Conservation (phyloP, 805 yeast species). For the Vanderwaltozyma tropicalis region DNA sequence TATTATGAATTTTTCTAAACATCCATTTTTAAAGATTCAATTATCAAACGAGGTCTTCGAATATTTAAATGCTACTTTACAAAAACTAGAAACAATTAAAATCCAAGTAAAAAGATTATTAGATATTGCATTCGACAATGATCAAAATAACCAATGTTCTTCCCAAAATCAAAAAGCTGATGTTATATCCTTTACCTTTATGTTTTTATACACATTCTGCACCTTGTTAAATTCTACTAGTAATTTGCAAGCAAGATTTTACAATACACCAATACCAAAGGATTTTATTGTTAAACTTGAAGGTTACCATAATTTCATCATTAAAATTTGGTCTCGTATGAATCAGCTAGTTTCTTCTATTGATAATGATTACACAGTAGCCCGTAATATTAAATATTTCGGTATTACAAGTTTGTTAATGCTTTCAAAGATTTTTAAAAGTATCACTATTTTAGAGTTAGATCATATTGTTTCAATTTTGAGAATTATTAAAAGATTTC, state of each 20-base stretch:
- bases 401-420: slow-evolving; percentile 6
- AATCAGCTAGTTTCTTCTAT: slow-evolving; percentile 5
- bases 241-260: slow-evolving; percentile 17
- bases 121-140: slow-evolving; percentile 7
- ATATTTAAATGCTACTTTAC: slow-evolving; percentile 8
- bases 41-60: slow-evolving; percentile 14
- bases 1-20: slow-evolving; percentile 18
- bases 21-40: slow-evolving; percentile 9
- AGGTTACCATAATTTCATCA: slow-evolving; percentile 2
- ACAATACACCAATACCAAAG: slow-evolving; percentile 1
- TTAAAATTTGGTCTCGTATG: slow-evolving; percentile 8
- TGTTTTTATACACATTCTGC: slow-evolving; percentile 10
- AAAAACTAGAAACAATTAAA: slow-evolving; percentile 14
- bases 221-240: slow-evolving; percentile 10
- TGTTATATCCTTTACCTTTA: slow-evolving; percentile 6
- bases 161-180: neutral
- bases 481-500: slow-evolving; percentile 7
- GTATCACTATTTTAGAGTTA: neutral
- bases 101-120: slow-evolving; percentile 13
- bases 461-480: slow-evolving; percentile 6
- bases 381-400: slow-evolving; percentile 6
- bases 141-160: neutral
- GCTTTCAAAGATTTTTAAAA: slow-evolving; percentile 5
- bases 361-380: slow-evolving; percentile 10
- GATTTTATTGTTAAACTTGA: slow-evolving; percentile 1